A percentile compares a stretch with the other conserved stretches of the same genome.
phyloP scores from a whole-genome alignment of 1,284 basidiomycete genomes.

The Fomes fomentarius region DNA sequence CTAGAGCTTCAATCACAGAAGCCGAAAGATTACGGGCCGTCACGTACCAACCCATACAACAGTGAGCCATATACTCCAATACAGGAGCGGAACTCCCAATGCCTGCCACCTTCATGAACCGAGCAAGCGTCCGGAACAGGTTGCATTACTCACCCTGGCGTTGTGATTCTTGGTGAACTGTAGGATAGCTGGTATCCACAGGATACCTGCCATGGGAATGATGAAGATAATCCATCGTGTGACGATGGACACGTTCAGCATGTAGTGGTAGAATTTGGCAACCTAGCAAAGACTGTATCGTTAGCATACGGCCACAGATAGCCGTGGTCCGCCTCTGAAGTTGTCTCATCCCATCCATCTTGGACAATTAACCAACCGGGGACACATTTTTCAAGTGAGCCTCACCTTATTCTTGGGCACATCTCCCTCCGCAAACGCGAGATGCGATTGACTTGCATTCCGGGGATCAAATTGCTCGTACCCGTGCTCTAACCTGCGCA shows the following conservation, averaged over 20 bases:
- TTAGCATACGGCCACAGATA: too few relatives aligned
- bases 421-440: slow-evolving; percentile 68
- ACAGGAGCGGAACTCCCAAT: slow-evolving; percentile 68
- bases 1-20: neutral
- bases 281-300: slow-evolving; percentile 50
- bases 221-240: slow-evolving; percentile 85
- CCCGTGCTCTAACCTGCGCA: slow-evolving; percentile 54
- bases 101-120: too few relatives aligned
- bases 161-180: slow-evolving; percentile 62
- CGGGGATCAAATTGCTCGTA: slow-evolving; percentile 62
- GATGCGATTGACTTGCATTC: slow-evolving; percentile 54
- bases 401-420: slow-evolving; percentile 57
- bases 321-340: too few relatives aligned
- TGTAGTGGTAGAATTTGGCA: slow-evolving; percentile 68
- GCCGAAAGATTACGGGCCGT: too few relatives aligned
- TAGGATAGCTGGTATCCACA: slow-evolving; percentile 83
- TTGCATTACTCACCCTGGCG: slow-evolving; percentile 46
- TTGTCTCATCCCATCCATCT: too few relatives aligned
- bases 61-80: slow-evolving; percentile 89
- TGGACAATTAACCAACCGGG: too few relatives aligned
- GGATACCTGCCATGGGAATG: slow-evolving; percentile 66
- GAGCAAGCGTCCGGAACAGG: neutral
- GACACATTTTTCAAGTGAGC: too few relatives aligned
- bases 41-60: slow-evolving; percentile 72
- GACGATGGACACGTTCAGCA: slow-evolving; percentile 78